Evolutionary conservation across 352 stramenopile species (phyloP), one percentile per base, ranked within the genome.

Genomic region (Pythium phragmitis): DNA sequence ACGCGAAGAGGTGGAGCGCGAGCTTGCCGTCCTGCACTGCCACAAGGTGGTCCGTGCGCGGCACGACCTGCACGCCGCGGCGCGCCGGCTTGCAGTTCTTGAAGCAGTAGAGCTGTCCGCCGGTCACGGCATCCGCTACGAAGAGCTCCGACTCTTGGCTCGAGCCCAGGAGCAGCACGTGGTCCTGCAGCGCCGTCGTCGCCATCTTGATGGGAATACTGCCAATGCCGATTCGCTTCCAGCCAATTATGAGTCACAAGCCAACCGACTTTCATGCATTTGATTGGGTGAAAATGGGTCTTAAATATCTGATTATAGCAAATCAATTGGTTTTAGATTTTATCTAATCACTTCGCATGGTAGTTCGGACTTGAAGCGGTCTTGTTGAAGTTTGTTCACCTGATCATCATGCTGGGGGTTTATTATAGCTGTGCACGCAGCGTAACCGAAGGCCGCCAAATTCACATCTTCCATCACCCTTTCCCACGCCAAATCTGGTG

Each of bases 21-120:
- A 92, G 63, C 63, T 89, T 92, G 49, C 77, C 76, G 34, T 85
- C 78, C 56, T 92, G 83, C n/a, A 87, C 62, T 14, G 71, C 78
- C 14, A 89, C 73, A 39, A 92, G 65, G 55, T 89, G 82, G 60
- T 88, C 76, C 12, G 83, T 91, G 33, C 83, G 79, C 14, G 83
- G 79, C 57, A 92, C 58, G 30, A 73, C 60, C 42, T 78, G 69
- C 26, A 90, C 78, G 39, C 83, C 83, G 26, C 73, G 67, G 57
- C 76, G 72, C 45, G 81, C 66, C 30, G 74, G 60, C 28, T 77
- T 73, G 51, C 77, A 84, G 57, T 88, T 84, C 68, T 92, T 92
- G 52, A 92, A 92, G 71, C 76, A 79, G 56, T 80, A 89, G 37
- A 91, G 75, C 73, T 88, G 79, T 1, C 76, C 76, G 16, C 80